Conservation (phyloP, 2,329 filamentous ascomycete species). For the Trichoderma sp. region DNA sequence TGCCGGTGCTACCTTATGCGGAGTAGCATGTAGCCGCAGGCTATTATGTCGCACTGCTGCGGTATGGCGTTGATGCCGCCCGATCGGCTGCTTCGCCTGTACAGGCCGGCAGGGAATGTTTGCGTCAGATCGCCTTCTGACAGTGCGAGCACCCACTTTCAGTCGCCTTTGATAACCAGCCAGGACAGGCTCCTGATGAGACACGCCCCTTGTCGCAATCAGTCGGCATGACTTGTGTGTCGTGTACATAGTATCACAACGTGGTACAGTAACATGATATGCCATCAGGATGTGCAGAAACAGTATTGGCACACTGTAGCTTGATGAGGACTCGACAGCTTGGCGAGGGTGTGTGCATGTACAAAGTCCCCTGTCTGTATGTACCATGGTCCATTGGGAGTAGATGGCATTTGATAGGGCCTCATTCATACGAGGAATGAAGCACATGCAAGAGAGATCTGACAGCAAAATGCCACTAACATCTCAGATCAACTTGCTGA, state of each 20-base stretch:
- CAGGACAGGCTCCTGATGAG: neutral
- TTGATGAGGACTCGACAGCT: neutral
- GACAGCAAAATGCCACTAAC: neutral
- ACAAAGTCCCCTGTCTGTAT: neutral
- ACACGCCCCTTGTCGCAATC: neutral
- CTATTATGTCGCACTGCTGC: neutral
- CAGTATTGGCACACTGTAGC: neutral
- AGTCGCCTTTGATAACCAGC: neutral
- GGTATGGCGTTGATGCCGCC: neutral
- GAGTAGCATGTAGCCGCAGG: constrained; percentile 1
- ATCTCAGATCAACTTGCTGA: constrained; percentile 3
- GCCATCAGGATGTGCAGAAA: neutral
- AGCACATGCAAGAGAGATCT: constrained; percentile 12
- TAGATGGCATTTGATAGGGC: neutral
- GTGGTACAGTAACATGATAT: neutral
- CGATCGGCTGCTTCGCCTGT: constrained; percentile 2
- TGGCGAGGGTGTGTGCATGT: neutral
- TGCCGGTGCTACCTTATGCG: constrained; percentile 9
- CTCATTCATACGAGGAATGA: neutral
- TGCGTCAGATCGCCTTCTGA: neutral
- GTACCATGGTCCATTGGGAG: neutral
- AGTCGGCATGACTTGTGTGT: neutral
- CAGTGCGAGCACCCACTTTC: neutral
- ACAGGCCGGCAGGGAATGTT: neutral
- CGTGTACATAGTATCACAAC: neutral